Evolutionary conservation across 2,329 filamentous ascomycete genomes (phyloP), one percentile per base, ranked within the genome.

Genomic region (Orbilia brochopaga): DNA sequence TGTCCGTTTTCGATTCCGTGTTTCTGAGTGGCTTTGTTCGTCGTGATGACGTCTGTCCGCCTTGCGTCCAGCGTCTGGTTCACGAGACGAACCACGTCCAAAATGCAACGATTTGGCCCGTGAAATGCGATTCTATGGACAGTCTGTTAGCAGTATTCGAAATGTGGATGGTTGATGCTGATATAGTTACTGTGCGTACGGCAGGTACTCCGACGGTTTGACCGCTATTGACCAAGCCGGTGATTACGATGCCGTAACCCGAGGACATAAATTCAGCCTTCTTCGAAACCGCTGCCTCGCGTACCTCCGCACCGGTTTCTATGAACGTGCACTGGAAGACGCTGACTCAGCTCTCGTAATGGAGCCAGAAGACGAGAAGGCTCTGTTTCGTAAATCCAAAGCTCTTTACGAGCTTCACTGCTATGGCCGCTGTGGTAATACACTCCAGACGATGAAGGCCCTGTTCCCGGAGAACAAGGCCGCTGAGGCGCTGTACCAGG

Each of bases 331-430:
- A 2, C 30, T 72, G 11, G 5, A 7, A 1, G 60, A 72, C 32
- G 21, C 50, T 5, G 56, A 65, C n/a, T 11, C 42, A 2, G 60
- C 42, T 5, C 60, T 65, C n/a, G 1, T 15, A 4, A 52, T 65
- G 3, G 55, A 61, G 10, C 35, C n/a, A 8, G 15, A 17, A 1
- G 64, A 65, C 17, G 55, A 61, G 40, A 65, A 72, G 37, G 67
- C 40, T 5, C 35, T 72, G 5, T 65, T 44, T n/a, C 60, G 67
- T 21, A 55, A 65, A 23, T 24, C 67, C 21, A 65, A 53, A 30
- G 17, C 67, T 24, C 40, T 70, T 1, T 70, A 70, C 30, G 0
- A 35, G 2, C 59, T 70, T 23, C 54, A 59, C 35, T 15, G 15
- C 1, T 70, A 32, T 7, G 42, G 5, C 1, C 52, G 54, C 8